Evolutionary conservation across 257 asterid species (phyloP), one percentile per base, ranked within the genome.

Genomic region (Solanum microdontum): DNA sequence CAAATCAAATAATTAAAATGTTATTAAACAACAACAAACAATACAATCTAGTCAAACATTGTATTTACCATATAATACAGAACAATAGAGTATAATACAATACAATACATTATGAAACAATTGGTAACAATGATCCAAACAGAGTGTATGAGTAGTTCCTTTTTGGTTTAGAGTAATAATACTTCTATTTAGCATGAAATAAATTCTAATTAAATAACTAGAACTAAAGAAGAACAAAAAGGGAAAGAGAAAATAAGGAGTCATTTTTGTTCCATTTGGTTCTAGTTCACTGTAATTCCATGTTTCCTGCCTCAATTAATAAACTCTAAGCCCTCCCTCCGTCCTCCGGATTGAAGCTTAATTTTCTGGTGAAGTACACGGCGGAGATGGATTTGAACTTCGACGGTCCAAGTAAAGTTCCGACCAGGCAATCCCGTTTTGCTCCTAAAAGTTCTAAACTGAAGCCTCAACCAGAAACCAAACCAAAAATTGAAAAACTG

Each of bases 361-460:
- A 64, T 45, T 84, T 32, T 73, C 43, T 33, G 87, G 66, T n/a
- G 11, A 48, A 34, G 48, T 40, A 75, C 37, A 92, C 90, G 96
- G 92, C 90, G 88, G 97, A 91, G 84, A 87, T 92, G 93, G 96
- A 94, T 89, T 77, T 93, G 37, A 94, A 93, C 64, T 89, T 93
- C 77, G 94, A 85, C 43, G 93, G 58, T 62, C 88, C 94, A 28
- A 85, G 37, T 36, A 87, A 84, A 74, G 92, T 48, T 24, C 89
- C 93, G 24, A 12, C 64, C 77, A 90, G 96, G 84, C 70, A 92
- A 68, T 13, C 92, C 36, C 93, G 94, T 28, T 96, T 94, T 87
- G 96, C 93, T 23, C 98, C 98, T 23, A 94, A 94, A 91, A 94
- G 93, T 87, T 88, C 96, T 60, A 94, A 89, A 85, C 40, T 86